Conservation (phyloP, 163 green algal genomes). For the Coccomyxa subellipsoidea region DNA sequence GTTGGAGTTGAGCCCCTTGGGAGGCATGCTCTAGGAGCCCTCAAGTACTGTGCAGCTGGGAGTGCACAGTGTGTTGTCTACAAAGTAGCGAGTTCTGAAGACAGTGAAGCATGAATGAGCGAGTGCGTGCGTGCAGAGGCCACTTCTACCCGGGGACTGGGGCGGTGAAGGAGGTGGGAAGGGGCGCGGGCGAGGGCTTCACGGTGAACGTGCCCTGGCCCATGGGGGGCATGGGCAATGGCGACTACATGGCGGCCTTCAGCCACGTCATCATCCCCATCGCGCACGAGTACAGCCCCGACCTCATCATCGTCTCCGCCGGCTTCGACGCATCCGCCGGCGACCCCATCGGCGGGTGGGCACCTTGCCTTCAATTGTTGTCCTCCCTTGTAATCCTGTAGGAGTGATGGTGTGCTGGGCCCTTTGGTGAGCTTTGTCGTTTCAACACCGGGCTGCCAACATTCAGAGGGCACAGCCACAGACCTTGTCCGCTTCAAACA, state of each 20-base stretch:
- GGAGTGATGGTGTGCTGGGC: no score
- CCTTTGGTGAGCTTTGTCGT: no score
- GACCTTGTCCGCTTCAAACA: no score
- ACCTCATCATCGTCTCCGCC: constrained; percentile 86
- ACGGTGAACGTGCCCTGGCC: constrained; percentile 89
- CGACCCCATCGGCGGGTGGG: constrained; percentile 67
- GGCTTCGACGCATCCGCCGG: constrained; percentile 87
- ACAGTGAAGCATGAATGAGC: not conserved
- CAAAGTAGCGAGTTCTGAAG: not conserved
- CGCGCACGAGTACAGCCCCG: constrained; percentile 70
- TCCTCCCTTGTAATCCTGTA: no score
- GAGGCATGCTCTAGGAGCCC: not conserved
- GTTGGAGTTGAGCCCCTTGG: not conserved
- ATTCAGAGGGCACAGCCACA: no score
- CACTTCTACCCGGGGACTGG: constrained; percentile 89
- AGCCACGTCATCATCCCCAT: constrained; percentile 75
- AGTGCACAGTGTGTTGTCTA: not conserved
- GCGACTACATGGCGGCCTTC: constrained; percentile 85
- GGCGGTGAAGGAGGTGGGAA: constrained; percentile 61
- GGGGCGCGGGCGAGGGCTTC: constrained; percentile 61
- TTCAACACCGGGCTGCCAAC: no score
- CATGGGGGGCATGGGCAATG: constrained; percentile 61
- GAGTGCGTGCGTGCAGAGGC: constrained; percentile 33
- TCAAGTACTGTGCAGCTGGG: not conserved
- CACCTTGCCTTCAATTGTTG: no score